phyloP scores from a whole-genome alignment of 495 filamentous ascomycete genomes.

The Aspergillus egyptiacus region DNA sequence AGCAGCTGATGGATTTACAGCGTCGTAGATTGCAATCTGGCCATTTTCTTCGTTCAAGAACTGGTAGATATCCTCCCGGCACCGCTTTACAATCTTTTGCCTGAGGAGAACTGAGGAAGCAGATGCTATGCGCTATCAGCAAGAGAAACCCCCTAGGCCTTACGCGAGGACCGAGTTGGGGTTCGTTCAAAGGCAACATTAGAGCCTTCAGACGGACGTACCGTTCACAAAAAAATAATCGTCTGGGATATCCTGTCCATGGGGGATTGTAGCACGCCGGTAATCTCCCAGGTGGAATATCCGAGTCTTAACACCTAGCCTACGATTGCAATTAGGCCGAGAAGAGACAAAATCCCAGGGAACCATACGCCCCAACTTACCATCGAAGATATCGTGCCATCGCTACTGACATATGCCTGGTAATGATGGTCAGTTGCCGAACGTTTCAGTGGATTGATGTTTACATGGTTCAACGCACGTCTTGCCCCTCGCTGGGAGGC shows the following conservation, averaged over 20 bases:
- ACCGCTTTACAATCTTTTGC: conserved; percentile 96
- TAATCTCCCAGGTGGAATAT: conserved; percentile 98
- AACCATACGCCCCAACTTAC: conserved; percentile 39
- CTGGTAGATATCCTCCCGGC: conserved; percentile 91
- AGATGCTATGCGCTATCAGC: conserved; percentile 49
- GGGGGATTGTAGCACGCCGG: conserved; percentile 80
- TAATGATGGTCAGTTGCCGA: conserved; percentile 10
- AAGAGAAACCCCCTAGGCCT: background rate
- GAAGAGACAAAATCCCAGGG: background rate
- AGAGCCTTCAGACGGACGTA: conserved; percentile 17
- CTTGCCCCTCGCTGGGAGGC: conserved; percentile 92
- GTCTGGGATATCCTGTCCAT: conserved; percentile 80
- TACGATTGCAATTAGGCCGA: conserved; percentile 30
- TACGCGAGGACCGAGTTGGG: background rate
- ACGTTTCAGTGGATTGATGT: background rate
- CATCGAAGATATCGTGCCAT: conserved; percentile 92
- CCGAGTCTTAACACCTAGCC: conserved; percentile 95
- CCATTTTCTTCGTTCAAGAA: conserved; percentile 97
- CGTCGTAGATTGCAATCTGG: conserved; percentile 98
- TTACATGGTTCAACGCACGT: conserved; percentile 53
- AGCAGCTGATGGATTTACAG: conserved; percentile 84
- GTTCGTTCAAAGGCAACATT: background rate
- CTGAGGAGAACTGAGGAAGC: conserved; percentile 80
- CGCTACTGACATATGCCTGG: conserved; percentile 89
- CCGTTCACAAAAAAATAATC: conserved; percentile 98